Evolutionary conservation across 352 stramenopile genomes (phyloP).

Genomic region (Plasmopara viticola): DNA sequence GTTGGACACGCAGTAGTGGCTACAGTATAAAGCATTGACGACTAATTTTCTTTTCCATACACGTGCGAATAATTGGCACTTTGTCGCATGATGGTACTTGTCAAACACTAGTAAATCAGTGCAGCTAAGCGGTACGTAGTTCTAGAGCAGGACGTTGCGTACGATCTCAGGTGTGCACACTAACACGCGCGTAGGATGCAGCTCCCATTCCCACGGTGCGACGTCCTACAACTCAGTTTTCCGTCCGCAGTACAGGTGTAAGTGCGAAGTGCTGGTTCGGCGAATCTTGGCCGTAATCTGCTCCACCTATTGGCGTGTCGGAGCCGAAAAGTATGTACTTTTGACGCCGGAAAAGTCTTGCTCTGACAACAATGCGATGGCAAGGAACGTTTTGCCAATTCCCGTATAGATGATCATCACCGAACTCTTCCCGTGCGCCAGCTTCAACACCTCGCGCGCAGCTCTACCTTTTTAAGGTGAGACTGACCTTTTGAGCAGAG

Average conservation of each 20-base stretch:
- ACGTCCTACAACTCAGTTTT: constrained; percentile 56
- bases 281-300: constrained; percentile 62
- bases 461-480: too few relatives aligned
- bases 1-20: constrained; percentile 79
- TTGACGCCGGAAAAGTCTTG: constrained; percentile 60
- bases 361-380: constrained; percentile 68
- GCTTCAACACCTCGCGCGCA: constrained; percentile 5
- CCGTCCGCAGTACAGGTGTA: constrained; percentile 46
- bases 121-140: constrained; percentile 64
- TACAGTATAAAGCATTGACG: constrained; percentile 63
- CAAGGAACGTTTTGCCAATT: constrained; percentile 70
- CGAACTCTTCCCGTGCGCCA: constrained; percentile 57
- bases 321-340: constrained; percentile 75
- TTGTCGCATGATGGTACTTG: constrained; percentile 86
- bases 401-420: constrained; percentile 44
- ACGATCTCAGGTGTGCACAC: constrained; percentile 86
- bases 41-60: constrained; percentile 50
- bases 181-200: constrained; percentile 56
- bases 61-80: constrained; percentile 87
- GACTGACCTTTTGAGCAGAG: too few relatives aligned
- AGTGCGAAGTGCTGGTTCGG: constrained; percentile 48
- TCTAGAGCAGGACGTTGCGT: constrained; percentile 75
- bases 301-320: constrained; percentile 72
- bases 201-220: constrained; percentile 47
- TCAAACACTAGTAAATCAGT: constrained; percentile 88